These are phyloP conservation scores for Nannochloropsis granulata DNA, from an alignment of 108 stramenopile genomes.

Conservation along the genomic window DNA sequence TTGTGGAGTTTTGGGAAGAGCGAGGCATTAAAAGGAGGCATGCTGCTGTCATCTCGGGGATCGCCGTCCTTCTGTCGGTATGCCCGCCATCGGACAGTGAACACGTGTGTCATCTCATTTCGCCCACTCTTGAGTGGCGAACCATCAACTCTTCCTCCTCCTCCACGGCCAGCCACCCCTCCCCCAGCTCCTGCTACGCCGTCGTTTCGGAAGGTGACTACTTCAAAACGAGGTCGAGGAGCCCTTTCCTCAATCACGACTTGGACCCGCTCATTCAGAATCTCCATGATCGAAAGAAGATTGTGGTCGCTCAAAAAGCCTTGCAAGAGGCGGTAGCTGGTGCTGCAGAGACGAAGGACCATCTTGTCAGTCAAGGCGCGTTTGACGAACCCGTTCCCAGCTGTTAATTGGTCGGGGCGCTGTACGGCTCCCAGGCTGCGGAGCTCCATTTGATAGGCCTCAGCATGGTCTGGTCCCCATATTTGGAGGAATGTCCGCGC, in stretches of 20 bases:
- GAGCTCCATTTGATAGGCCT: background rate
- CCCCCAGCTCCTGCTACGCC: background rate
- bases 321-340: conserved; percentile 15
- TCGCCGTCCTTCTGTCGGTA: background rate
- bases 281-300: conserved; percentile 18
- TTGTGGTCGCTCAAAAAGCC: conserved; percentile 27
- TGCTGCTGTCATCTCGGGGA: background rate
- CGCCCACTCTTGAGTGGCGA: background rate
- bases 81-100: background rate
- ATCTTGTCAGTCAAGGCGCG: conserved; percentile 26
- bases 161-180: background rate
- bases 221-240: conserved; percentile 9
- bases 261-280: conserved; percentile 17
- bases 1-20: background rate
- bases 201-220: background rate
- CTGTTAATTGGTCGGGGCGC: background rate
- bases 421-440: background rate
- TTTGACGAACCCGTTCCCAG: conserved; percentile 11
- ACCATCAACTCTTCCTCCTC: background rate
- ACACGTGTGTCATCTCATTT: background rate
- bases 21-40: background rate
- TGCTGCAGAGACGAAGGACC: conserved; percentile 18
- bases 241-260: conserved; percentile 17
- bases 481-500: background rate
- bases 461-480: background rate